Base-by-base conservation (phyloP, 148 eudicot genomes). In the Vaccinium darrowii region DNA sequence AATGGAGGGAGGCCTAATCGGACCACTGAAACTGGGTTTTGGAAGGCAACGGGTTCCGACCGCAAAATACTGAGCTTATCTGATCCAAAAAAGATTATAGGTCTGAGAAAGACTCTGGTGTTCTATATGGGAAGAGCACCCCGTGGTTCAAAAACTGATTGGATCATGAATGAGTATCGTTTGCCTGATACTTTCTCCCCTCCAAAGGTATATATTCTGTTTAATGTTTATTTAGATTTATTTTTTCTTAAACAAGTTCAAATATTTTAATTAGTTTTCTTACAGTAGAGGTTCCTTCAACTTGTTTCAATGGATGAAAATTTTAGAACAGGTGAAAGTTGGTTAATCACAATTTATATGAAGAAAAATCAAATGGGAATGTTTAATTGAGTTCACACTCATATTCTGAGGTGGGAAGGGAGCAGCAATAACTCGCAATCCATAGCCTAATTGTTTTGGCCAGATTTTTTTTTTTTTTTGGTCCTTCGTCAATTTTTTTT, bases 41-140 rank as follows among this genome's bases (percentile, higher is more conserved):
- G 99, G 99, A 97, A 97, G 87, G 99, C 99, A 2, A 96, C 99
- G 1, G 99, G 99, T 19, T 94, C 99, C 0, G 98, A 96, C 84
- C 89, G 97, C 4, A 92, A 89, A 79, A 90, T 96, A 10, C 47
- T 90, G 9, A 89, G 85, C 84, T 81, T 84, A 18, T 91, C 95
- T 14, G 92, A 89, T 7, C 92, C 93, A 0, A 94, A 93, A 81
- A 92, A 87, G 84, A 51, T 85, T 19, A 84, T 96, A 21, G 99
- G 99, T 23, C 86, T 90, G 18, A 92, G 88, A 84, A 94, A 94
- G 85, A 94, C 98, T 11, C 88, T 96, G 33, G 99, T 96, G 60
- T 96, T 92, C 86, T 96, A 96, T 84, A 76, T 86, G 78, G 99
- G 99, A 16, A 92, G 94, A 88, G 98, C 99, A 15, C 98, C 99